These are phyloP conservation scores for Jaminaea rosea DNA, from an alignment of 1,284 basidiomycete species.

Conservation along the genomic window DNA sequence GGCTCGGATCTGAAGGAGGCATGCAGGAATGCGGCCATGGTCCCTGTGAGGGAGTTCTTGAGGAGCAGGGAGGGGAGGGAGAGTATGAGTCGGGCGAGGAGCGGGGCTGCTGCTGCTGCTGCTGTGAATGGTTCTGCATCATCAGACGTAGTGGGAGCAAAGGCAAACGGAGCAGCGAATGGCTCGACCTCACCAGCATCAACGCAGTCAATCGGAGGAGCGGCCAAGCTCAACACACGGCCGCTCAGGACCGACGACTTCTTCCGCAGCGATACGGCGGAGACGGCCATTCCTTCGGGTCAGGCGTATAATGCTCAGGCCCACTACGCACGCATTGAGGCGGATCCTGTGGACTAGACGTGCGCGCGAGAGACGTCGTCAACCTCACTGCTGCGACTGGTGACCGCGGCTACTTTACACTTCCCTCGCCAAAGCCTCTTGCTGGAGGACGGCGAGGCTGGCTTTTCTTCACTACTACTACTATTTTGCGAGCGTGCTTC, in stretches of 20 bases:
- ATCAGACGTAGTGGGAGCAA: constrained; percentile 7
- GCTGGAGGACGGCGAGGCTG: no score
- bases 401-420: no score
- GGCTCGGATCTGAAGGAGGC: constrained; percentile 89
- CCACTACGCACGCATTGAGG: no score
- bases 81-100: background rate
- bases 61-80: constrained; percentile 32
- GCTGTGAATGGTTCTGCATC: constrained; percentile 15
- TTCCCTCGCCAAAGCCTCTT: no score
- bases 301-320: no score
- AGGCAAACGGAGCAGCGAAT: constrained; percentile 4
- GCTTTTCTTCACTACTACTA: no score
- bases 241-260: constrained; percentile 41
- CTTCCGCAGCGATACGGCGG: constrained; percentile 30
- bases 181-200: background rate
- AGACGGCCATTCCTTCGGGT: constrained; percentile 1
- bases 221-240: constrained; percentile 16
- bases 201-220: background rate
- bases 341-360: no score
- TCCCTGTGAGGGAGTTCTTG: constrained; percentile 43
- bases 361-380: no score
- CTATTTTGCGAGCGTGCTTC: no score
- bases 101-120: constrained; percentile 7
- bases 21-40: constrained; percentile 62
- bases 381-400: no score